These are phyloP conservation scores for Vicia faba DNA, from an alignment of 306 rosid genomes.

Conservation along the genomic window DNA sequence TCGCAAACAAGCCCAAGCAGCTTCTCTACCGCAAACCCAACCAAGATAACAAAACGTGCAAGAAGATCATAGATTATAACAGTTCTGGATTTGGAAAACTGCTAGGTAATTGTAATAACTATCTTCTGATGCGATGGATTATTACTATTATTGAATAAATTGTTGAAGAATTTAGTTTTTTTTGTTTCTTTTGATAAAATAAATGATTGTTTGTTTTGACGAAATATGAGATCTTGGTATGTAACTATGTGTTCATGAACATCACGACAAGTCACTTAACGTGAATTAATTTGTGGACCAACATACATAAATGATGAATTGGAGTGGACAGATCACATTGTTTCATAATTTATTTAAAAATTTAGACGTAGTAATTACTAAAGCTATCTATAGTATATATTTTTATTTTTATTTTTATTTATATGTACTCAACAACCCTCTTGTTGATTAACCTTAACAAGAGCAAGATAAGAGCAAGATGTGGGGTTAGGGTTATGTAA, in stretches of 20 bases:
- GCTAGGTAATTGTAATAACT: neutral
- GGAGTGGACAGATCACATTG: too few relatives aligned
- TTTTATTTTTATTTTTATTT: too few relatives aligned
- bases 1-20: constrained; percentile 52
- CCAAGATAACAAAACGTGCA: constrained; percentile 1
- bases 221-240: neutral
- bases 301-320: too few relatives aligned
- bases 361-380: too few relatives aligned
- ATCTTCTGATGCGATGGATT: neutral
- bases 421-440: too few relatives aligned
- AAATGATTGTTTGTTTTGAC: neutral
- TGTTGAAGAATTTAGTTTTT: neutral
- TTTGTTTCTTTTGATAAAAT: neutral
- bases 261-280: too few relatives aligned
- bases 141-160: neutral
- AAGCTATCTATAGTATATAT: too few relatives aligned
- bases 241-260: neutral
- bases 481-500: too few relatives aligned
- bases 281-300: neutral
- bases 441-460: too few relatives aligned
- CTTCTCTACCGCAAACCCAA: constrained; percentile 49
- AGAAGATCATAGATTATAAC: neutral
- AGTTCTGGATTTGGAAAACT: too few relatives aligned
- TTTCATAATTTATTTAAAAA: too few relatives aligned
- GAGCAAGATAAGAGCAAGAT: too few relatives aligned